Percentiles rank a stretch among this genome's conserved stretches.
phyloP scores from a whole-genome alignment of 345 rosid genomes.

The Melastoma malabathricum region DNA sequence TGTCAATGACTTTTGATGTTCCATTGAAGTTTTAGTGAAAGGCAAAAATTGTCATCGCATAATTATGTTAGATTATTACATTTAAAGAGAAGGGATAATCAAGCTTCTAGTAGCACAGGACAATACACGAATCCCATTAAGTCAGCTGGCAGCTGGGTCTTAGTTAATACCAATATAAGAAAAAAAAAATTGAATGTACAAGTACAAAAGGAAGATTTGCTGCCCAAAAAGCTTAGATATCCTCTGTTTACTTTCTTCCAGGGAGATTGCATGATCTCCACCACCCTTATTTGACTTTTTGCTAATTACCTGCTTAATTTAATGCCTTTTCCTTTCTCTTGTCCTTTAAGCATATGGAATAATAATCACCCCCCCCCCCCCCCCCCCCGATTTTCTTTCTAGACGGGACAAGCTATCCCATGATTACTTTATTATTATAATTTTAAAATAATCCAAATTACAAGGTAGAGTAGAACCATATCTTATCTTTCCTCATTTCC shows the following conservation, averaged over 20 bases:
- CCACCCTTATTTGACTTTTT: constrained; percentile 64
- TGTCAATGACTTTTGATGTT: no score
- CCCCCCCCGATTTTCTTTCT: constrained; percentile 7
- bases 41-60: no score
- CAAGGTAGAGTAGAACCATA: neutral
- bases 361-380: constrained; percentile 7
- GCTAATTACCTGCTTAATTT: constrained; percentile 9
- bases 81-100: no score
- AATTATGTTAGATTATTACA: no score
- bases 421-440: constrained; percentile 12
- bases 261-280: constrained; percentile 23
- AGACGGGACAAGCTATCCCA: constrained; percentile 23
- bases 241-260: constrained; percentile 20
- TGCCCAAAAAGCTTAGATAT: constrained; percentile 11
- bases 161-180: constrained; percentile 10
- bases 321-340: constrained; percentile 17
- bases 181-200: constrained; percentile 11
- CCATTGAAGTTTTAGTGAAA: no score
- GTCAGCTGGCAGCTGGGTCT: neutral
- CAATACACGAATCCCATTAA: no score
- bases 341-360: constrained; percentile 31
- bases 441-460: no score
- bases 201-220: constrained; percentile 26
- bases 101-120: no score
- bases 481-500: neutral